These are phyloP conservation scores for Puccinia novopanici DNA, from an alignment of 1,284 basidiomycete genomes.

Conservation along the genomic window DNA sequence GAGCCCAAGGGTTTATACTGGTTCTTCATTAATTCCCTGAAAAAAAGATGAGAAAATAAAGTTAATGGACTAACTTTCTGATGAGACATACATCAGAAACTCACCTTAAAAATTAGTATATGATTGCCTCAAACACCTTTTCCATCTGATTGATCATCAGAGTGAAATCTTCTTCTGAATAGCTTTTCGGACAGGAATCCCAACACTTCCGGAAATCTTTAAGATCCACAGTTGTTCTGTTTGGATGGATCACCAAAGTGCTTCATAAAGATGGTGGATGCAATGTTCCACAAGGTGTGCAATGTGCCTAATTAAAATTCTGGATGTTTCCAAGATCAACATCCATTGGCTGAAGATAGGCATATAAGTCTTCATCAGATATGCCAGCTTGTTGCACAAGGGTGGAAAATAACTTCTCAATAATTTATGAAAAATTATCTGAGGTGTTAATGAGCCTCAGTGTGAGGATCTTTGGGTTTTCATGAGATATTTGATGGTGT, in stretches of 20 bases:
- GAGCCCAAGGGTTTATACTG: too few species aligned
- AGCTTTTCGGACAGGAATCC: background rate
- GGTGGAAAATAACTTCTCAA: constrained; percentile 3
- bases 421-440: background rate
- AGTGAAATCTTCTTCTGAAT: constrained; percentile 10
- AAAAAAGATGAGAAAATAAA: constrained; percentile 8
- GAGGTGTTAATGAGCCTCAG: constrained; percentile 13
- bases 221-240: constrained; percentile 1
- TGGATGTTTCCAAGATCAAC: background rate
- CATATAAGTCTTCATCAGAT: constrained; percentile 1
- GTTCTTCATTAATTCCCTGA: background rate
- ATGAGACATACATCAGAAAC: too few species aligned
- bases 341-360: constrained; percentile 16
- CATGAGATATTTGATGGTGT: background rate
- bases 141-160: too few species aligned
- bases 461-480: constrained; percentile 4
- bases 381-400: background rate
- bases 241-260: background rate
- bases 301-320: constrained; percentile 17
- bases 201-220: background rate
- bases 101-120: too few species aligned
- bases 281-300: constrained; percentile 25
- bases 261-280: background rate
- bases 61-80: too few species aligned
- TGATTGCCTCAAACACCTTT: too few species aligned